phyloP scores from a whole-genome alignment of 78 protist species.

The Pelomyxa schiedti region DNA sequence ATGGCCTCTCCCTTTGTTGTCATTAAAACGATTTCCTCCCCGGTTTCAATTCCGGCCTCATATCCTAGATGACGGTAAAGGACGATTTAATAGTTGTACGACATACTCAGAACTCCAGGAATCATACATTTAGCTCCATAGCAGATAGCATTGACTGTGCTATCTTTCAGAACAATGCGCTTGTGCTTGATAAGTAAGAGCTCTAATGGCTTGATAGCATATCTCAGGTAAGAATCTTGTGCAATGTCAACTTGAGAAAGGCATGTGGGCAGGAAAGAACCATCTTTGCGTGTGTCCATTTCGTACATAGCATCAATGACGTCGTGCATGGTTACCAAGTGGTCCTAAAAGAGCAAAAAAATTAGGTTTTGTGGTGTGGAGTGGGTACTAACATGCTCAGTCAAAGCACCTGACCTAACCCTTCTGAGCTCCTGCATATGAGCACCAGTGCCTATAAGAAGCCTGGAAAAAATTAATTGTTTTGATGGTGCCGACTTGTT shows the following conservation, averaged over 20 bases:
- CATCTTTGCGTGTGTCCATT: constrained; percentile 60
- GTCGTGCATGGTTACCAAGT: constrained; percentile 97
- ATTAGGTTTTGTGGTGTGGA: too few species aligned
- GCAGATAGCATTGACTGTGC: constrained; percentile 98
- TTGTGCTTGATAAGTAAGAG: constrained; percentile 76
- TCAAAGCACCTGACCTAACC: constrained; percentile 70
- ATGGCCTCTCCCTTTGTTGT: constrained; percentile 99
- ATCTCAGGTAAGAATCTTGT: constrained; percentile 86
- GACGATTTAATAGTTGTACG: too few species aligned
- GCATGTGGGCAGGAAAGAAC: too few species aligned
- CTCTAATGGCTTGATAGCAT: constrained; percentile 95
- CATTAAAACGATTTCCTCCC: constrained; percentile 94
- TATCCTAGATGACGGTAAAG: constrained; percentile 60
- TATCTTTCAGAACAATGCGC: constrained; percentile 97
- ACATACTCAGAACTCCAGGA: constrained; percentile 97
- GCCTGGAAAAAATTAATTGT: too few species aligned
- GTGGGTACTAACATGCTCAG: too few species aligned
- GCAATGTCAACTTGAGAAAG: too few species aligned
- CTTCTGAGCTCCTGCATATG: constrained; percentile 92
- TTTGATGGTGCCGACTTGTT: too few species aligned
- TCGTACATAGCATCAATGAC: constrained; percentile 95
- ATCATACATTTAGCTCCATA: constrained; percentile 97
- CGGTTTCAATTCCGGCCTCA: constrained; percentile 79
- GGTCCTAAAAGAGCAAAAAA: too few species aligned
- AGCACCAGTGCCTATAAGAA: constrained; percentile 93